These are phyloP conservation scores for Aspergillus egyptiacus DNA, from an alignment of 495 filamentous ascomycete species.

Conservation along the genomic window DNA sequence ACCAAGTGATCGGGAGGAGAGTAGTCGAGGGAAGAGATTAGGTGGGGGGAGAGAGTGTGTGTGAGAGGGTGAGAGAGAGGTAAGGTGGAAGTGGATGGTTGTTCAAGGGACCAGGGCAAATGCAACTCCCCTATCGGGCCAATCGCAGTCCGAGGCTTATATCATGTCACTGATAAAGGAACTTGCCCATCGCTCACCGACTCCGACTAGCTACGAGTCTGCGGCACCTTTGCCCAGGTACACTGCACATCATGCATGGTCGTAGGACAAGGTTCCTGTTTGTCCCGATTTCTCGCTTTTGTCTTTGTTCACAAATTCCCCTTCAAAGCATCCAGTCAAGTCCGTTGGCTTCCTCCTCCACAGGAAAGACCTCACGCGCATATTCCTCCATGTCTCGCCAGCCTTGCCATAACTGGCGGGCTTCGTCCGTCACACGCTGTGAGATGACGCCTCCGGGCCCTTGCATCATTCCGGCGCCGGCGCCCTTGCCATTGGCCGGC, in stretches of 20 bases:
- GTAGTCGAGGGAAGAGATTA: not conserved
- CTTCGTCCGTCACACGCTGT: constrained; percentile 59
- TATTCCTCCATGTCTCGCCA: constrained; percentile 91
- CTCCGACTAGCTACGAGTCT: constrained; percentile 6
- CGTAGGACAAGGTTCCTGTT: not conserved
- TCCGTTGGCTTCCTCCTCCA: constrained; percentile 91
- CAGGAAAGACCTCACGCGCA: constrained; percentile 86
- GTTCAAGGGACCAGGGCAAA: not conserved
- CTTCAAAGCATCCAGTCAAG: constrained; percentile 76
- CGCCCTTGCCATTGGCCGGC: constrained; percentile 58
- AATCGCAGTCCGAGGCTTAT: constrained; percentile 11
- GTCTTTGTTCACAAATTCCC: not conserved
- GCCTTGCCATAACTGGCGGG: constrained; percentile 82
- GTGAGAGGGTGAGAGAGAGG: not conserved
- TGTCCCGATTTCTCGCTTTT: not conserved
- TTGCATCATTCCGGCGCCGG: constrained; percentile 52
- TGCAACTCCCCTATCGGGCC: constrained; percentile 19
- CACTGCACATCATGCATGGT: too few relatives aligned
- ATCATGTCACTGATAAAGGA: constrained; percentile 12
- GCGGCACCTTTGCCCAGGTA: too few relatives aligned
- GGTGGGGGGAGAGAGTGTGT: not conserved
- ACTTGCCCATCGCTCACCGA: constrained; percentile 13
- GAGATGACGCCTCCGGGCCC: constrained; percentile 47
- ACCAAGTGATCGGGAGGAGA: not conserved
- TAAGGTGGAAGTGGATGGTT: too few relatives aligned